Base-by-base conservation (phyloP, 2,329 filamentous ascomycete species). In the Beauveria scarabaeidicola region DNA sequence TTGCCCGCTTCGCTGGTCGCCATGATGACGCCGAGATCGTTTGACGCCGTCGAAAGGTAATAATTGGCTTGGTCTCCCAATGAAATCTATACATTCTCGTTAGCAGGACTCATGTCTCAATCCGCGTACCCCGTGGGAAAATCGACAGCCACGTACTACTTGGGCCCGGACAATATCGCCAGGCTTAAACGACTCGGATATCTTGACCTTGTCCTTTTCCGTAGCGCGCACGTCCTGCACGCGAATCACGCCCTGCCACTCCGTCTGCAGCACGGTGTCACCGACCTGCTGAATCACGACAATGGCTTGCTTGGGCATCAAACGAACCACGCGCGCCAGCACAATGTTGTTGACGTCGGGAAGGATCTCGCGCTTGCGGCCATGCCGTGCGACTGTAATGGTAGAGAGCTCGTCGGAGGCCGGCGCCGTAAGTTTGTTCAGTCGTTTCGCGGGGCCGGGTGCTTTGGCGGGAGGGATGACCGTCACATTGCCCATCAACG, bases 31-130 rank as follows among this genome's bases (percentile, higher is more conserved):
- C 94, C 94, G 44, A 96, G 79, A 70, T 96, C 89, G 73, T 99
- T 97, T 65, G 85, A 85, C 29, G 91, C 91, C 1, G 94, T 99
- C 27, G 87, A 89, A n/a, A 96, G 81, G 72, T 97, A 99, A 72
- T 97, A 99, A 68, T 90, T 96, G 54, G 89, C 86, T 75, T 97
- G 92, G 70, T 99, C 94, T 41, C 94, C 94, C 15, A 97, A 75
- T 8, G 89, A 94, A 61, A 96, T 94, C 86, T 88, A 53, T 54
- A 46, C n/a, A 32, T 19, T n/a, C 15, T 41, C 19, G 29, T 58
- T 17, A 54, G 48, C 53, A 55, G 15, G 29, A 13, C 19, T 4
- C 5, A 13, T 23, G n/a, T 17, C 56, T 15, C 11, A 15, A 36
- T 36, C 32, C 32, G 2, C 5, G 5, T 36, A 17, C 17, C 8